Base-by-base conservation (phyloP, 2,329 filamentous ascomycete genomes). In the Calonectria ilicicola region DNA sequence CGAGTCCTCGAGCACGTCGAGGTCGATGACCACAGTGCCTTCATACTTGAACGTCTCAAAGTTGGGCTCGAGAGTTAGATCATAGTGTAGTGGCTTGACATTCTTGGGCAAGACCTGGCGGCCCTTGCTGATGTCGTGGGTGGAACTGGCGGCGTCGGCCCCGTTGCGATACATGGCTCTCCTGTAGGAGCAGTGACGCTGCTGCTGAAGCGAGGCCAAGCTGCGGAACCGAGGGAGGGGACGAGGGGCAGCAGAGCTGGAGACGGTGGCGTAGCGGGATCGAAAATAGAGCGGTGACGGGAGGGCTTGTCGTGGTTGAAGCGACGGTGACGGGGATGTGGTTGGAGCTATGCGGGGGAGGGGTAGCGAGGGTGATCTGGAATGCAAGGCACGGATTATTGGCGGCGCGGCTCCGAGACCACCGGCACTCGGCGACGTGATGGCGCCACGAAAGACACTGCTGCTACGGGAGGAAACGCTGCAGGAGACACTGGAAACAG, bases 31-130 rank as follows among this genome's bases (percentile, higher is more conserved):
- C 65, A 98, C 95, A 14, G 89, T 93, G 76, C 96, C 96, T 72
- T 96, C 91, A 83, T 96, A 98, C 75, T 92, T 95, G 85, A 97
- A 95, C 76, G 93, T 95, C 79, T 94, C 90, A 79, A 98, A 94
- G 86, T 98, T 91, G 67, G 96, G 95, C 86, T 98, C 97, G 74
- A 98, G 89, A 1, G 94, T 97, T 79, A 98, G 86, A 84, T 98
- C 92, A 86, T 98, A 98, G 86, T 98, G 95, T 46, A 89, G 86
- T n/a, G 96, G 96, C 83, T 96, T 93, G 80, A 98, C 95, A 82
- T 98, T 98, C 85, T 93, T 92, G 65, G 96, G 97, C 79, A 98
- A 89, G 76, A 98, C 93, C 87, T 98, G 94, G 80, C 96, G 93
- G 46, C 76, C 79, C 21, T 81, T 85, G 67, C 64, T 71, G 17